These are phyloP conservation scores for Kodamaea suecica DNA, from an alignment of 1,139 yeast species.

Conservation along the genomic window DNA sequence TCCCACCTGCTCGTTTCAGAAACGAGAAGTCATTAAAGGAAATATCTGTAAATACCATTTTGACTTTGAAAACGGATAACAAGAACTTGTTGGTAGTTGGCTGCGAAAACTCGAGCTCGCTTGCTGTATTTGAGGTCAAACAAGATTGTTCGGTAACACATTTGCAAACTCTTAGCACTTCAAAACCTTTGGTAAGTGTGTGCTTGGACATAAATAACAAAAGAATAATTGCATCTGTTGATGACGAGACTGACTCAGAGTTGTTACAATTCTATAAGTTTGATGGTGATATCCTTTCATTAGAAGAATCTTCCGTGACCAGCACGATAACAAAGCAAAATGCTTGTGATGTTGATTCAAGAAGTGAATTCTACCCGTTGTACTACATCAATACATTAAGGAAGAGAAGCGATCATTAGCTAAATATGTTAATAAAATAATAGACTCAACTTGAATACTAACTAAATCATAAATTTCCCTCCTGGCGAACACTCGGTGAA, in stretches of 20 bases:
- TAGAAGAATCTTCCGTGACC: slow-evolving; percentile 6
- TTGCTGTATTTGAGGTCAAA: slow-evolving; percentile 41
- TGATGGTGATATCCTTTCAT: slow-evolving; percentile 8
- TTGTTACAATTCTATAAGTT: slow-evolving; percentile 27
- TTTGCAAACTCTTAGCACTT: slow-evolving; percentile 27
- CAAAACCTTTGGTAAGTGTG: slow-evolving; percentile 27
- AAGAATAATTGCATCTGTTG: slow-evolving; percentile 47
- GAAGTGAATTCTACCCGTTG: slow-evolving; percentile 58
- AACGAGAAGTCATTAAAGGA: slow-evolving; percentile 52
- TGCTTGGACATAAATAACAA: slow-evolving; percentile 16
- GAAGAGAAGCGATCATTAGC: slow-evolving; percentile 76
- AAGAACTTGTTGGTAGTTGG: slow-evolving; percentile 41
- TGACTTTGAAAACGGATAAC: slow-evolving; percentile 22
- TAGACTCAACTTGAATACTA: no score
- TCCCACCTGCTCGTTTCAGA: slow-evolving; percentile 66
- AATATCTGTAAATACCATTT: slow-evolving; percentile 50
- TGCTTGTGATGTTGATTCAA: slow-evolving; percentile 32
- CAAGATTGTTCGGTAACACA: slow-evolving; percentile 21
- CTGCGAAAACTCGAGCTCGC: slow-evolving; percentile 54
- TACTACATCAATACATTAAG: slow-evolving; percentile 64
- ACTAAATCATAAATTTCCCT: no score
- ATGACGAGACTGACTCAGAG: slow-evolving; percentile 28
- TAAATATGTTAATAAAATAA: no score
- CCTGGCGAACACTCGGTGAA: no score
- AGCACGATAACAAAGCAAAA: slow-evolving; percentile 22